Base-by-base conservation (phyloP, 371 early-diverging fungal genomes). In the Syncephalastrum monosporum region DNA sequence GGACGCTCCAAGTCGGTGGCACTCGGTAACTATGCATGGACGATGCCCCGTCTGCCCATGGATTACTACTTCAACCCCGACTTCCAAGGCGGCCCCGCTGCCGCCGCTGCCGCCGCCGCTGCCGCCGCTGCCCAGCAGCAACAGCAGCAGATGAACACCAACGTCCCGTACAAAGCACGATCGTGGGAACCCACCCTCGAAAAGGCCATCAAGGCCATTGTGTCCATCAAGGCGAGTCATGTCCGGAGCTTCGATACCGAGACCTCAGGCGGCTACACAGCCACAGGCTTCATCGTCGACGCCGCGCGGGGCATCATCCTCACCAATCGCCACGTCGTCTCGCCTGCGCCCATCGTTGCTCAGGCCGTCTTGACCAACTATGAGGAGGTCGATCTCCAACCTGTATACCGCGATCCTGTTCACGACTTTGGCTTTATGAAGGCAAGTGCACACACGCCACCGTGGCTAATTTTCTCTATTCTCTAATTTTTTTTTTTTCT, bases 211-310 rank as follows among this genome's bases (percentile, higher is more conserved):
- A 83, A 82, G 48, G 82, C 92, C 42, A 91, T 95, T 57, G 93
- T 96, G 4, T 89, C 92, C 14, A 91, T 96, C 55, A 83, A 89
- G 52, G 88, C 89, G 16, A 87, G 83, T 42, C 91, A 92, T 63
- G 89, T 91, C 47, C 75, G 89, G 19, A 82, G 91, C 23, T 91
- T 96, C 52, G 97, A 96, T 71, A 94, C 95, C 0, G 95, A 96
- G 67, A 79, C 82, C 16, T 85, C 94, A 33, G 91, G 89, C 48
- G 83, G 74, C 1, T 86, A 77, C 62, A 81, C 82, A 14, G 95
- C 97, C 3, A 89, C 96, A 4, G 97, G 97, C 5, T 96, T 96
- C 69, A 84, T 97, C 0, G 95, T 97, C 0, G 96, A 96, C 61
- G 86, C 87, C 4, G 54, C 82, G 54, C 71, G 70, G 0, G 97